Evolutionary conservation across 306 rosid species (phyloP), one percentile per base, ranked within the genome.

Genomic region (Hippophae gyantsensis): DNA sequence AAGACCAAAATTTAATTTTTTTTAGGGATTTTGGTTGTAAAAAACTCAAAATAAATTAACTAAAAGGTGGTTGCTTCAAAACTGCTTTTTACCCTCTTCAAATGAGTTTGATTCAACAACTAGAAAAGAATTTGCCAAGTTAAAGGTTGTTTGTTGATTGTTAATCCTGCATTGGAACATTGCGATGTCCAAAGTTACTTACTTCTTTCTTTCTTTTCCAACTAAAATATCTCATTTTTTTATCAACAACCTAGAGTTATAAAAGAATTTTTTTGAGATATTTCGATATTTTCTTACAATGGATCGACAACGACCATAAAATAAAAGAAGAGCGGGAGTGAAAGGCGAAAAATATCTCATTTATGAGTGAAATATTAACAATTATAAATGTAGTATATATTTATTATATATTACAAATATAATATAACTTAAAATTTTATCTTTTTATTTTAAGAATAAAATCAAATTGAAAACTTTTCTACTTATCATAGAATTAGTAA

Each of bases 51-150:
- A 75, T 52, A 6, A 89, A 78, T 71, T 87, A 94, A 59, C 90
- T 87, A 12, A 74, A 76, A 64, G 92, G 96, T 1, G 92, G 96
- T 58, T 85, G 95, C 49, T 70, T 71, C 81, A 73, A 42, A 43
- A 27, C 46, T 18, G 1, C 13, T 43, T 40, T 52, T 63, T 56
- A 53, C 57, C 60, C 58, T 44, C 49, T 13, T 27, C 46, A 18
- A 7, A 42, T 25, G 45, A 47, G 63, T 41, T 62, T 53, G 70
- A 65, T 68, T 78, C 77, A 13, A 44, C 43, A 66, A 61, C 55
- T 74, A 0, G 75, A 73, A 72, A 62, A 72, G 69, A 62, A 64
- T 57, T 77, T 70, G 7, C 67, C 72, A 32, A 65, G 18, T 13
- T 54, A 60, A 68, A 42, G 38, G 13, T 52, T 41, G 52, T 56